Percentiles rank a stretch among this genome's conserved stretches.
phyloP scores from a whole-genome alignment of 129 eudicot genomes.

The Flaveria robusta region DNA sequence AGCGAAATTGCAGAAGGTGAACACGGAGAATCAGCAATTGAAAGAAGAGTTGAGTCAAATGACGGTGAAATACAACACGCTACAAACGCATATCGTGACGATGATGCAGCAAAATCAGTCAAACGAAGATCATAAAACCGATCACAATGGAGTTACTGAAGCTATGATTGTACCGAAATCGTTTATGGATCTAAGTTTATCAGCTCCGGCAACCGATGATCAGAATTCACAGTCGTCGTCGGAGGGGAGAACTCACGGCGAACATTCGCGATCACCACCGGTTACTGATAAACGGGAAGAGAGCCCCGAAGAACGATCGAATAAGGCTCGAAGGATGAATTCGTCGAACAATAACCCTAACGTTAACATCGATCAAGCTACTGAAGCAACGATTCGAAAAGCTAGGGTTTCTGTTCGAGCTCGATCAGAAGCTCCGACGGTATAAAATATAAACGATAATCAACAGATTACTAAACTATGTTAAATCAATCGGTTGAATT shows the following conservation, averaged over 20 bases:
- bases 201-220: conserved; percentile 21
- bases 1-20: conserved; percentile 50
- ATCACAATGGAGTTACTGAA: conserved; percentile 1
- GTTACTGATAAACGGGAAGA: conserved; percentile 18
- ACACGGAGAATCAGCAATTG: conserved; percentile 50
- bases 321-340: neutral
- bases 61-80: conserved; percentile 45
- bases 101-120: conserved; percentile 42
- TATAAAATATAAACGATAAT: neutral
- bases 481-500: neutral
- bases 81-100: conserved; percentile 54
- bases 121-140: conserved; percentile 16
- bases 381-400: conserved; percentile 13
- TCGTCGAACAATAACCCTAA: neutral
- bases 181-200: conserved; percentile 53
- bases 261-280: conserved; percentile 20
- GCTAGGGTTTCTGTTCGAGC: conserved; percentile 25
- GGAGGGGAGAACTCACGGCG: conserved; percentile 36
- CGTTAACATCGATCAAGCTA: neutral
- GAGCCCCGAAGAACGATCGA: conserved; percentile 27
- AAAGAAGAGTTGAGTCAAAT: conserved; percentile 49
- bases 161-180: conserved; percentile 34
- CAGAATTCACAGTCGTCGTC: conserved; percentile 46
- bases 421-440: conserved; percentile 7
- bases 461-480: neutral